Percentiles rank a stretch among this genome's conserved stretches.
Conservation (phyloP, 2,329 filamentous ascomycete genomes). For the Microsporum canis region DNA sequence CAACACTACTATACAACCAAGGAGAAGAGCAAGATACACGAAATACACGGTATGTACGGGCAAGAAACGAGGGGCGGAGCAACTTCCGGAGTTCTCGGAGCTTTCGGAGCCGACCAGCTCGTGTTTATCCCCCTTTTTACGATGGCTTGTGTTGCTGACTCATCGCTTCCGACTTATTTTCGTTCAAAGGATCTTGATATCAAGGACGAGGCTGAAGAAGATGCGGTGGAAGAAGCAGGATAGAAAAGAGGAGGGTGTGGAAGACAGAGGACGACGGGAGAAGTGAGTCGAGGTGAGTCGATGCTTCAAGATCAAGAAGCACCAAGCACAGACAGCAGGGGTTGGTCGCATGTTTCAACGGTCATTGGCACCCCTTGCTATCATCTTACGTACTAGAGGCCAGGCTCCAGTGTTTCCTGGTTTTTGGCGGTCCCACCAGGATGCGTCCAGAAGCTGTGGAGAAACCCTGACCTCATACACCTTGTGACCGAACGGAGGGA, state of each 20-base stretch:
- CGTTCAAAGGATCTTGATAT: not conserved
- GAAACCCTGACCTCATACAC: too few relatives aligned
- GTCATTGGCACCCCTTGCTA: not conserved
- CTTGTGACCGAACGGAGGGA: too few relatives aligned
- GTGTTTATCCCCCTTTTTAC: not conserved
- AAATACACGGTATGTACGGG: not conserved
- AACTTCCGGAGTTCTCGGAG: not conserved
- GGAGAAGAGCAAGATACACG: not conserved
- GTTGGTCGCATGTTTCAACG: not conserved
- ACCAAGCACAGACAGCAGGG: not conserved
- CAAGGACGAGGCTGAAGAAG: not conserved
- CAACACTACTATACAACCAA: too few relatives aligned
- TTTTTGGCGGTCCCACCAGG: not conserved
- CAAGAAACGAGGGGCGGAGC: not conserved
- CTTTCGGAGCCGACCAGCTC: not conserved
- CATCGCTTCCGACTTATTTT: slow-evolving; percentile 3
- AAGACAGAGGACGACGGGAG: not conserved
- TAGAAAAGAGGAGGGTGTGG: not conserved
- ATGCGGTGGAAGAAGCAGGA: not conserved
- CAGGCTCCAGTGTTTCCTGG: not conserved
- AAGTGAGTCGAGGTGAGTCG: not conserved
- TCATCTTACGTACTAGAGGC: not conserved
- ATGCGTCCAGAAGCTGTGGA: too few relatives aligned
- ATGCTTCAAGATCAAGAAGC: not conserved
- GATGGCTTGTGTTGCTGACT: not conserved